Conservation (phyloP, 2,329 filamentous ascomycete genomes). For the Monilinia polystroma region DNA sequence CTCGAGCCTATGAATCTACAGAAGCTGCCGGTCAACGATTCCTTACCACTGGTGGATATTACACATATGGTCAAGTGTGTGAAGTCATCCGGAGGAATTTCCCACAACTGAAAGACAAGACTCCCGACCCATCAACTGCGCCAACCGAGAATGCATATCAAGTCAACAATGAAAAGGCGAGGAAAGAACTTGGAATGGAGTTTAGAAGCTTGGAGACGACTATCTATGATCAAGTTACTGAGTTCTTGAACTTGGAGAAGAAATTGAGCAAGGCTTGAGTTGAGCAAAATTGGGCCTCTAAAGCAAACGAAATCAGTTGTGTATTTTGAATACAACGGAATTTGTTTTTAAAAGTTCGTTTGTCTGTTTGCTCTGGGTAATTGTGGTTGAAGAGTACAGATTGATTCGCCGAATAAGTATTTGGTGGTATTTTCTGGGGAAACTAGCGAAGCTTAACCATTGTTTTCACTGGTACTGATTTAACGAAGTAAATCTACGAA, state of each 20-base stretch:
- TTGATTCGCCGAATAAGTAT: neutral
- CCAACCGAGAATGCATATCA: conserved; percentile 28
- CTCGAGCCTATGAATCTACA: conserved; percentile 54
- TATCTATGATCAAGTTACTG: conserved; percentile 32
- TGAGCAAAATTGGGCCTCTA: neutral
- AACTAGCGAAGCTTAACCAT: neutral
- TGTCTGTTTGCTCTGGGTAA: neutral
- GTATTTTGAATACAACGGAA: neutral
- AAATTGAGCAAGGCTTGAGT: conserved; percentile 22
- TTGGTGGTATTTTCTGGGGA: neutral
- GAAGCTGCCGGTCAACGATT: conserved; percentile 61
- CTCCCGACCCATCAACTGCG: conserved; percentile 44
- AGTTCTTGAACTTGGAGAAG: conserved; percentile 34
- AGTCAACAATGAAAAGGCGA: conserved; percentile 33
- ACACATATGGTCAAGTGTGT: conserved; percentile 58
- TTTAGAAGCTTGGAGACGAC: conserved; percentile 31
- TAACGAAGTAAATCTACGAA: neutral
- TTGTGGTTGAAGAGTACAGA: neutral
- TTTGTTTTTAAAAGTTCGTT: neutral
- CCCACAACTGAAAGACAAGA: conserved; percentile 49
- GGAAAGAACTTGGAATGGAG: conserved; percentile 32
- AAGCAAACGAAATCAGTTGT: neutral
- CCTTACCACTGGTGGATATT: conserved; percentile 57
- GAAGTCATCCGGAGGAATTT: conserved; percentile 55
- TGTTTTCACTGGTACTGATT: neutral